Evolutionary conservation across 31 red algal genomes (phyloP).

Genomic region (Endocladia muricata): DNA sequence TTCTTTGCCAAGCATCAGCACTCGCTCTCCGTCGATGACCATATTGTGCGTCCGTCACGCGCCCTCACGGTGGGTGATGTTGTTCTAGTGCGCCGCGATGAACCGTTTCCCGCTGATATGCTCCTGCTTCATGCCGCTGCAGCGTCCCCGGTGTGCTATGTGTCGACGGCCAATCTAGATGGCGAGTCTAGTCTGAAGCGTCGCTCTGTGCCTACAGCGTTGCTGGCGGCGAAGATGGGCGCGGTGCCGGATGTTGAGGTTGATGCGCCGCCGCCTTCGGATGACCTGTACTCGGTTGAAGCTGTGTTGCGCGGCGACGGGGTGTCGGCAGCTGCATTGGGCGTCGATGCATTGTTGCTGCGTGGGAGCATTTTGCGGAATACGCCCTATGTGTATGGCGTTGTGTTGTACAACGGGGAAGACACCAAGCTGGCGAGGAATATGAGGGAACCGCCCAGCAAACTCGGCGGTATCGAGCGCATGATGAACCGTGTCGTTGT

Average conservation of each 20-base stretch:
- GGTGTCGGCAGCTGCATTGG: neutral
- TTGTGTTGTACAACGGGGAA: constrained; percentile 70
- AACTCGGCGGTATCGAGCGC: constrained; percentile 78
- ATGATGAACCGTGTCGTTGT: constrained; percentile 89
- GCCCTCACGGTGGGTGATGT: constrained; percentile 80
- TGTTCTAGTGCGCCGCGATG: constrained; percentile 51
- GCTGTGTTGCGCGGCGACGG: constrained; percentile 10
- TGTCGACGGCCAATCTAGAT: constrained; percentile 88
- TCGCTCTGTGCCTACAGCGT: constrained; percentile 23
- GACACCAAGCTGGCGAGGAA: constrained; percentile 88
- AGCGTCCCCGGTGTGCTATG: constrained; percentile 51
- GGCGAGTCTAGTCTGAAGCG: constrained; percentile 93
- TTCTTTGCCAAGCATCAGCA: constrained; percentile 4
- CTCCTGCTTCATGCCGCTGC: constrained; percentile 50
- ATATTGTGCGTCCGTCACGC: constrained; percentile 18
- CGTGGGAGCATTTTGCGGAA: constrained; percentile 80
- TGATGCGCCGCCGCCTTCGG: neutral
- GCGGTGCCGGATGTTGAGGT: neutral
- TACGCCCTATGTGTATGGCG: constrained; percentile 68
- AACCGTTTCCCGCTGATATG: constrained; percentile 73
- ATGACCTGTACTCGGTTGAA: constrained; percentile 39
- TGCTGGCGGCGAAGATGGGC: neutral
- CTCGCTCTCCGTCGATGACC: constrained; percentile 24
- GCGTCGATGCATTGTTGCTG: constrained; percentile 59
- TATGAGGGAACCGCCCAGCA: constrained; percentile 78